Base-by-base conservation (phyloP, 2,329 filamentous ascomycete species). In the Colletotrichum cuscutae region DNA sequence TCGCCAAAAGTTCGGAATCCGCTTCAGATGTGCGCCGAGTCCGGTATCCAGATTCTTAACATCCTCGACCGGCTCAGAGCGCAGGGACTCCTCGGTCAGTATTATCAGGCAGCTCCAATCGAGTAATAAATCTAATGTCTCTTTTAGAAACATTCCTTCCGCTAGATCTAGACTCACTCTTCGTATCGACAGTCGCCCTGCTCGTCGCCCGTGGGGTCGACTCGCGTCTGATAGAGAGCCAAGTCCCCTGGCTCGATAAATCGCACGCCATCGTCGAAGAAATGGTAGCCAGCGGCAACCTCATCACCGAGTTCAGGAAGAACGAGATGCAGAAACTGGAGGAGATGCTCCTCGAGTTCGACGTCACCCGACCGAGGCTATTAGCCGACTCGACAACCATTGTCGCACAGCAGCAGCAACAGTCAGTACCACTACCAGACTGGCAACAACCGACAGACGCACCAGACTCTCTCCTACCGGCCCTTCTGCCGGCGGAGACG, bases 311-410 rank as follows among this genome's bases (percentile, higher is more conserved):
- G 3, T 84, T 85, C 54, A 81, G 84, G 9, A 80, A 82, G 56
- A 80, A 80, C 1, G 87, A 89, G 73, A 78, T 89, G 2, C 81
- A 84, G 52, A 84, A 86, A 62, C 77, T 88, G 1, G 82, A 84
- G 11, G 80, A 82, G 28, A 82, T 85, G 77, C 68, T 86, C 2
- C 30, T 54, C 24, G 60, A 59, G 7, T 72, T 72, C 26, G 26
- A 58, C 5, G 30, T 58, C 5, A 28, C 65, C 2, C 59, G 49
- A 15, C 22, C 70, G 12, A 32, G 42, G 0, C n/a, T 12, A 15
- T 22, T 56, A 5, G 42, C 30, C n/a, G n/a, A 32, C 2, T 24
- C 46, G 4, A n/a, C 22, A 11, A 30, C 19, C 42, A 49, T 49
- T 3, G 35, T 32, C 15, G 53, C 37, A 4, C 24, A 9, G 15